Evolutionary conservation across 225 moss, liverwort and hornwort species (phyloP).

Genomic region (Lunularia cruciata): DNA sequence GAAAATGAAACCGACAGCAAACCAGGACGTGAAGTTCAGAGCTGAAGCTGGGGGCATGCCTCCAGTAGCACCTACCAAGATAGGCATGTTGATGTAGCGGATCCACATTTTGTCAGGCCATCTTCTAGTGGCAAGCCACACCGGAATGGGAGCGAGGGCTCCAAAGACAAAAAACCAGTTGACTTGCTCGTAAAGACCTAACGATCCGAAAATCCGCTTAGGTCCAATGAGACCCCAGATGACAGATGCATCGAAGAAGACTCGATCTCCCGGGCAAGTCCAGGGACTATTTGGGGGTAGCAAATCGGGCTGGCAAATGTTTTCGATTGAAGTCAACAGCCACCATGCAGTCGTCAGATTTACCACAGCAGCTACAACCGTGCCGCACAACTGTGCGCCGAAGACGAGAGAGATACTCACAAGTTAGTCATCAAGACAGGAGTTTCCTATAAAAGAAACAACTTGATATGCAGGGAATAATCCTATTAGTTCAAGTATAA

Average conservation of each 20-base stretch:
- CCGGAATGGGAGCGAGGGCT: slow-evolving; percentile 41
- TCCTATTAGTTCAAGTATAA: not conserved
- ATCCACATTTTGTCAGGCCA: slow-evolving; percentile 41
- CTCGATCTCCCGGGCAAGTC: slow-evolving; percentile 50
- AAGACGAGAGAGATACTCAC: too few species aligned
- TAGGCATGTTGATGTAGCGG: slow-evolving; percentile 47
- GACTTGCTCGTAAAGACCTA: slow-evolving; percentile 33
- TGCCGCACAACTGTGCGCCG: slow-evolving; percentile 33
- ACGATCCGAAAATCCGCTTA: slow-evolving; percentile 35
- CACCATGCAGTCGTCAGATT: slow-evolving; percentile 47
- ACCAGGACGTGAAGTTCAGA: slow-evolving; percentile 49
- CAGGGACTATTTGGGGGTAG: slow-evolving; percentile 45
- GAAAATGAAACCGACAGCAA: slow-evolving; percentile 44
- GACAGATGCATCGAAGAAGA: slow-evolving; percentile 50
- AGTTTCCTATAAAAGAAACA: too few species aligned
- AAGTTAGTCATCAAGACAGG: not conserved
- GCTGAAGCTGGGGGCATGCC: slow-evolving; percentile 49
- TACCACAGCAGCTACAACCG: slow-evolving; percentile 37
- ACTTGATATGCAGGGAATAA: too few species aligned
- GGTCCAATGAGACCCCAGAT: slow-evolving; percentile 60
- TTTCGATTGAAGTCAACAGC: slow-evolving; percentile 33
- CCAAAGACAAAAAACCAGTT: slow-evolving; percentile 55
- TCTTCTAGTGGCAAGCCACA: slow-evolving; percentile 34
- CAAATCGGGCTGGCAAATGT: slow-evolving; percentile 37
- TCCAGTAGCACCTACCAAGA: slow-evolving; percentile 43